These are phyloP conservation scores for Asterophora lycoperdoides DNA, from an alignment of 768 basidiomycete species.

Conservation along the genomic window DNA sequence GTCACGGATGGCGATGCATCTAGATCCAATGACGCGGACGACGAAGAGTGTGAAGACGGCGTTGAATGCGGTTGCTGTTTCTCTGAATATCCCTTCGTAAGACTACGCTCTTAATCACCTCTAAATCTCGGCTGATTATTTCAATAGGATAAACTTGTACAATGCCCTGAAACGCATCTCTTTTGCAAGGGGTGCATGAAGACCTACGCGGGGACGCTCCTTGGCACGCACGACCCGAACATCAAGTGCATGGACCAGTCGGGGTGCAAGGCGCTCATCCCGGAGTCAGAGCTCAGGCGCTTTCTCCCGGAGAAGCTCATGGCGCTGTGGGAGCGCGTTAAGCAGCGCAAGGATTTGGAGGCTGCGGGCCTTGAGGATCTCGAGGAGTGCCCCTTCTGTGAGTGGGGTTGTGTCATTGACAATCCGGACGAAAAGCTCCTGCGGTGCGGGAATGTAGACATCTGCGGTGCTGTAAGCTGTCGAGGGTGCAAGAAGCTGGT, in stretches of 20 bases:
- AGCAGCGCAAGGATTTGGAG: constrained; percentile 75
- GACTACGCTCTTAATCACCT: constrained; percentile 20
- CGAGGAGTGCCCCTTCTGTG: constrained; percentile 90
- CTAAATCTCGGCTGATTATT: neutral
- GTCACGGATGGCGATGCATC: constrained; percentile 23
- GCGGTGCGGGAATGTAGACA: constrained; percentile 53
- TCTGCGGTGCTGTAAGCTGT: constrained; percentile 75
- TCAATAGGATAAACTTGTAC: constrained; percentile 74
- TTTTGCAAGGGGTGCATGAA: constrained; percentile 77
- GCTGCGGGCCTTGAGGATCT: constrained; percentile 73
- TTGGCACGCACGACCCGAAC: constrained; percentile 57
- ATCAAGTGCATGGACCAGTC: constrained; percentile 83
- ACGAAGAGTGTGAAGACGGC: constrained; percentile 40
- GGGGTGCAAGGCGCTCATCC: constrained; percentile 65
- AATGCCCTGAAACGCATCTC: constrained; percentile 85
- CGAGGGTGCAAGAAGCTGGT: constrained; percentile 72
- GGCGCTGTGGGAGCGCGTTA: constrained; percentile 66
- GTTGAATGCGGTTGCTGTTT: constrained; percentile 93
- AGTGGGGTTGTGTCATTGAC: constrained; percentile 79
- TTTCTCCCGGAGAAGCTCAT: constrained; percentile 65
- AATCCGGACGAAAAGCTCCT: constrained; percentile 60
- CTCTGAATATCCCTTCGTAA: constrained; percentile 61
- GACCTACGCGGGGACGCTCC: constrained; percentile 59
- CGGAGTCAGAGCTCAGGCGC: constrained; percentile 62
- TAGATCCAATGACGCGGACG: constrained; percentile 2